phyloP scores from a whole-genome alignment of 306 rosid genomes.

The Sphenostylis stenocarpa region DNA sequence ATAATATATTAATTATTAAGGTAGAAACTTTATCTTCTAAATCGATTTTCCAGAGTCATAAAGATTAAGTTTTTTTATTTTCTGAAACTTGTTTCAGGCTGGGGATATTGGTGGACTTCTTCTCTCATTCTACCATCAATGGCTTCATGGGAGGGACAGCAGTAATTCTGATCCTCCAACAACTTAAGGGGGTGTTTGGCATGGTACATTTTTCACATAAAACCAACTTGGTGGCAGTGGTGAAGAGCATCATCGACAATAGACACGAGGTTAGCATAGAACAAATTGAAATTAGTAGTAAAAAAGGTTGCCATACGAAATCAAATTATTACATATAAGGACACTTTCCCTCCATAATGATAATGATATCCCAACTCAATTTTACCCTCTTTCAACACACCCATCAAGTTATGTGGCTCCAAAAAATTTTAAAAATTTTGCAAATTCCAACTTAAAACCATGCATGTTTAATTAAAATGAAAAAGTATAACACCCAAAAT shows the following conservation, averaged over 20 bases:
- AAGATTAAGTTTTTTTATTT: too few species aligned
- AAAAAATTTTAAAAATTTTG: not conserved
- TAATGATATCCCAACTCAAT: not conserved
- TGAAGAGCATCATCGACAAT: constrained; percentile 33
- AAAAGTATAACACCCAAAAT: not conserved
- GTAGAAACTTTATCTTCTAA: too few species aligned
- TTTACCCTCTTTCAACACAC: not conserved
- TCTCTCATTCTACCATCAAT: constrained; percentile 83
- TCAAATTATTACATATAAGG: constrained; percentile 1
- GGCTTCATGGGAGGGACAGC: constrained; percentile 97
- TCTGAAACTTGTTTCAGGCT: constrained; percentile 51
- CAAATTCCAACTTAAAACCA: not conserved
- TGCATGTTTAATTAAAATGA: not conserved
- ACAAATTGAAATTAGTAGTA: not conserved
- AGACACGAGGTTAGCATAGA: constrained; percentile 52
- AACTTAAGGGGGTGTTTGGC: constrained; percentile 74
- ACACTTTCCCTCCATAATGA: not conserved
- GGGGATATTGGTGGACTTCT: constrained; percentile 88
- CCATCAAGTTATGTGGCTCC: not conserved
- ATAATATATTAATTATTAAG: too few species aligned
- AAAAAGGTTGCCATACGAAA: not conserved
- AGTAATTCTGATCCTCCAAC: constrained; percentile 60
- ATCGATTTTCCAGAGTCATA: too few species aligned
- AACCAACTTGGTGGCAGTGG: constrained; percentile 52
- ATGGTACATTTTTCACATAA: constrained; percentile 58